phyloP scores from a whole-genome alignment of 805 yeast species.

The Torulaspora indica region DNA sequence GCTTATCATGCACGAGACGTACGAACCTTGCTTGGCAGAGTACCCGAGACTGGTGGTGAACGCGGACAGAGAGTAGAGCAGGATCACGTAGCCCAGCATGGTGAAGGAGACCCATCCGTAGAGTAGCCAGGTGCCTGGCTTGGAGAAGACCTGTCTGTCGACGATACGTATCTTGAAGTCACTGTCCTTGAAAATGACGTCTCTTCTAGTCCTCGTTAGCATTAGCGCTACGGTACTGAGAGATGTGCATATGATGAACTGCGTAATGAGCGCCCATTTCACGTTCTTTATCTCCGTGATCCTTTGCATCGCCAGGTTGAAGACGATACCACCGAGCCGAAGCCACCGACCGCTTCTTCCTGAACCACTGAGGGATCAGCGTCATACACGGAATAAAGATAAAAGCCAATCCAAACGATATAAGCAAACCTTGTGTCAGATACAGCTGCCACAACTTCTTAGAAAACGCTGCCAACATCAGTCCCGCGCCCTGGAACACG shows the following conservation, averaged over 20 bases:
- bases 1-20: constrained; percentile 56
- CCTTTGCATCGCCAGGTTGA: constrained; percentile 37
- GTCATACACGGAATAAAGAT: constrained; percentile 46
- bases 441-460: constrained; percentile 52
- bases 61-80: constrained; percentile 55
- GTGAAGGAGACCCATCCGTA: constrained; percentile 44
- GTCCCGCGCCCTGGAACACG: constrained; percentile 44
- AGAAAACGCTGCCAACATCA: constrained; percentile 50
- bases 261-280: constrained; percentile 37
- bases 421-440: constrained; percentile 53
- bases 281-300: constrained; percentile 33
- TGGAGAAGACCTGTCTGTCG: constrained; percentile 40
- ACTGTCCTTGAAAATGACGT: constrained; percentile 7
- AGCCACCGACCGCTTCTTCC: constrained; percentile 43
- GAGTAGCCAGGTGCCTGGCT: constrained; percentile 43
- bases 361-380: constrained; percentile 55
- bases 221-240: constrained; percentile 31
- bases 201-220: constrained; percentile 39
- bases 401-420: constrained; percentile 49
- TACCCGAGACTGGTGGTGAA: constrained; percentile 60
- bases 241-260: constrained; percentile 36
- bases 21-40: constrained; percentile 48
- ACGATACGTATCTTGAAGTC: constrained; percentile 34
- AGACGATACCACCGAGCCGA: constrained; percentile 43
- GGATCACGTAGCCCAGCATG: constrained; percentile 56